Percentiles rank a stretch among this genome's conserved stretches.
phyloP scores from a whole-genome alignment of 139 green algal species.

The Coelastrella sp. region DNA sequence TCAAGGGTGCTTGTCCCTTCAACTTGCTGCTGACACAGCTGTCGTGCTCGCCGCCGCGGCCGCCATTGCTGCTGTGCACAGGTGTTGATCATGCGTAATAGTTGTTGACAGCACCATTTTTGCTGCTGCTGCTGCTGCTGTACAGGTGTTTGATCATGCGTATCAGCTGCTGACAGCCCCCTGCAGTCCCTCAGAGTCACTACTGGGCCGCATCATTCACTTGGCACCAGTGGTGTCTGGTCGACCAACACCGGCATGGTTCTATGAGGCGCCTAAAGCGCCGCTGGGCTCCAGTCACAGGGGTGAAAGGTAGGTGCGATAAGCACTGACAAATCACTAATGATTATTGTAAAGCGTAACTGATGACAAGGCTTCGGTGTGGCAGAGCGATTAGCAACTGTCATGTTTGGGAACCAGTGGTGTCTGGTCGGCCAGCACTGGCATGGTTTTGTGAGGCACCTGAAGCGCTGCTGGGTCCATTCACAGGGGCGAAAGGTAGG shows the following conservation, averaged over 20 bases:
- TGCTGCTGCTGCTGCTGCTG: slow-evolving; percentile 33
- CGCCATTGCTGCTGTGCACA: slow-evolving; percentile 4
- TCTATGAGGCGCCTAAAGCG: background rate
- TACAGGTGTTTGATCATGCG: slow-evolving; percentile 65
- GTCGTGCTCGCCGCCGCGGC: background rate
- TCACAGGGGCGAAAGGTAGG: background rate
- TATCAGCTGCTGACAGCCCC: slow-evolving; percentile 68
- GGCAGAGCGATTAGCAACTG: too few relatives aligned
- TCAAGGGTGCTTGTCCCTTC: too few relatives aligned
- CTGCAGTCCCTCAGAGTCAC: slow-evolving; percentile 44
- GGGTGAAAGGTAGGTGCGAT: background rate
- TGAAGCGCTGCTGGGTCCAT: background rate
- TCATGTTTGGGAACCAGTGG: slow-evolving; percentile 64
- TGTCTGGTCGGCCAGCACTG: slow-evolving; percentile 48
- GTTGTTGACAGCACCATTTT: slow-evolving; percentile 50
- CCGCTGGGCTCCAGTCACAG: background rate
- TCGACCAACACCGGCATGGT: slow-evolving; percentile 36
- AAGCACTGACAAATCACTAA: background rate
- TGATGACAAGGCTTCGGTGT: too few relatives aligned
- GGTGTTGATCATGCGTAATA: slow-evolving; percentile 71
- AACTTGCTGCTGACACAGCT: slow-evolving; percentile 51
- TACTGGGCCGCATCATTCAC: slow-evolving; percentile 75
- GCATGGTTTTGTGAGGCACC: slow-evolving; percentile 3
- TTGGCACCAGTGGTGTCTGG: slow-evolving; percentile 63
- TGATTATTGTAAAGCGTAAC: too few relatives aligned